Percentiles rank a stretch among this genome's conserved stretches.
phyloP scores from a whole-genome alignment of 2,329 filamentous ascomycete species.

The Dothideomycetes sp. region DNA sequence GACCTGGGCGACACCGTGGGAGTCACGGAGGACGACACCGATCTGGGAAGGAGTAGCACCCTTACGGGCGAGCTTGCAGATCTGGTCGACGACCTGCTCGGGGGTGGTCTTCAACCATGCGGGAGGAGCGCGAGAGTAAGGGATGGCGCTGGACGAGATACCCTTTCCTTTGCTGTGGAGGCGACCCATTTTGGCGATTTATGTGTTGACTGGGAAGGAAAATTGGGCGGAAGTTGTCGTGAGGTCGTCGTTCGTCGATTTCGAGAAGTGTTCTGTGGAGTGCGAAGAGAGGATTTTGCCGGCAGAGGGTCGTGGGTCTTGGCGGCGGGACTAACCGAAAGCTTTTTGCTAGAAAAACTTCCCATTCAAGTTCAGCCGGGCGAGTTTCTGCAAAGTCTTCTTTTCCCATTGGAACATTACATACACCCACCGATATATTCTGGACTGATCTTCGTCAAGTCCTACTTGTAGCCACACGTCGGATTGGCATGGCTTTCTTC shows the following conservation, averaged over 20 bases:
- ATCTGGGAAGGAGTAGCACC: slow-evolving; percentile 98
- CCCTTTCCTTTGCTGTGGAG: slow-evolving; percentile 99
- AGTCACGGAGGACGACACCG: slow-evolving; percentile 96
- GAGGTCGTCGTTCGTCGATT: slow-evolving; percentile 8
- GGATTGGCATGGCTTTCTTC: too few species aligned
- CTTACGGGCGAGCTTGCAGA: slow-evolving; percentile 98
- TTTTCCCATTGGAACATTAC: too few species aligned
- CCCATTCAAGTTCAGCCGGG: too few species aligned
- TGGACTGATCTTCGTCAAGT: too few species aligned
- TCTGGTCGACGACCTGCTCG: slow-evolving; percentile 97
- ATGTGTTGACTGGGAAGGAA: slow-evolving; percentile 16
- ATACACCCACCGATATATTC: too few species aligned
- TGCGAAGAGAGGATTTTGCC: too few species aligned
- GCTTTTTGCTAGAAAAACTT: too few species aligned
- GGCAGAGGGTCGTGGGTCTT: too few species aligned
- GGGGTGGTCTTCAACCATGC: slow-evolving; percentile 98
- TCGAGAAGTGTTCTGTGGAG: too few species aligned
- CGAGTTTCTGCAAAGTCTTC: too few species aligned
- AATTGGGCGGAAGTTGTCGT: slow-evolving; percentile 8
- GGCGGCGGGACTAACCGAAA: too few species aligned
- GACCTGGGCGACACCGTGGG: slow-evolving; percentile 95
- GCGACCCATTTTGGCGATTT: slow-evolving; percentile 68
- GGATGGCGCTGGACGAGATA: slow-evolving; percentile 89
- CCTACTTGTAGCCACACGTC: too few species aligned
- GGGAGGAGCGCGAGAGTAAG: slow-evolving; percentile 87